These are phyloP conservation scores for Bipolaris oryzae DNA, from an alignment of 2,329 filamentous ascomycete species.

Conservation along the genomic window DNA sequence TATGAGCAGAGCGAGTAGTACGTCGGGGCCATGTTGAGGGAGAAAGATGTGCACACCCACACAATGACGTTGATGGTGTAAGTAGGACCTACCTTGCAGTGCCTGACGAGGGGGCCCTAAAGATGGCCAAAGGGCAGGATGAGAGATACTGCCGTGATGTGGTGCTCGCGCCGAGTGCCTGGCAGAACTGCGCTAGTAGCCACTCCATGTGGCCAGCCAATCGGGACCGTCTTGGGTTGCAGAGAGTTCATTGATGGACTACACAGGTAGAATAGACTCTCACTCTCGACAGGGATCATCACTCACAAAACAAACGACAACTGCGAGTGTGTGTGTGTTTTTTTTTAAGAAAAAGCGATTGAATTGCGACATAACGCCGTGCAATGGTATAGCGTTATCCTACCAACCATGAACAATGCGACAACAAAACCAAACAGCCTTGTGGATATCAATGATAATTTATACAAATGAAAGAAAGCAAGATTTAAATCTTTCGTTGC, in stretches of 20 bases:
- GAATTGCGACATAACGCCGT: slow-evolving; percentile 4
- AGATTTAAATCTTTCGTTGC: slow-evolving; percentile 8
- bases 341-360: background rate
- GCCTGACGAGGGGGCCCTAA: slow-evolving; percentile 13
- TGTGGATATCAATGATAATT: slow-evolving; percentile 16
- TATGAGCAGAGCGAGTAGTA: background rate
- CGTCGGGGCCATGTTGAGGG: slow-evolving; percentile 5
- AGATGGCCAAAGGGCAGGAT: slow-evolving; percentile 24
- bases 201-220: background rate
- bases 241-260: background rate
- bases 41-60: background rate
- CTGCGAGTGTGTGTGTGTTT: no score
- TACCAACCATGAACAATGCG: background rate
- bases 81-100: slow-evolving; percentile 19
- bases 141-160: slow-evolving; percentile 32
- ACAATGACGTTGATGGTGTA: slow-evolving; percentile 11
- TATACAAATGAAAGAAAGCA: slow-evolving; percentile 14
- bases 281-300: no score
- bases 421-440: background rate
- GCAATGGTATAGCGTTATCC: slow-evolving; percentile 1
- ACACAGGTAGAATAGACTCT: no score
- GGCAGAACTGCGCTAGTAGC: slow-evolving; percentile 2
- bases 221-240: background rate
- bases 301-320: no score
- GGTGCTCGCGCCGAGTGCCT: slow-evolving; percentile 20